Percentiles rank a stretch among this genome's conserved stretches.
phyloP scores from a whole-genome alignment of 1,284 basidiomycete genomes.

The Neolentinus lepideus region DNA sequence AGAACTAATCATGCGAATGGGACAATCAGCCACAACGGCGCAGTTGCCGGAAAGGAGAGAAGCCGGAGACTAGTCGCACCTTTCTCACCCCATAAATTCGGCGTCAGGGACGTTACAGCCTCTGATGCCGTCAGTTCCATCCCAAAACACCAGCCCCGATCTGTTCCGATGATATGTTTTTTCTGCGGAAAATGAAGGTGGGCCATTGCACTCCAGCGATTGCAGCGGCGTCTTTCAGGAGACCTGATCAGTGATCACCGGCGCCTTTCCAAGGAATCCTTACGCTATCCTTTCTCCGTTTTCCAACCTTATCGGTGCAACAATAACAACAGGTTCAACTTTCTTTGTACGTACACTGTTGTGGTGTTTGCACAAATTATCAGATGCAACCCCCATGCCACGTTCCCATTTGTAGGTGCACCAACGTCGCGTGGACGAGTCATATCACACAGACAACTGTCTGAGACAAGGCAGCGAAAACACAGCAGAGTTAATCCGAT shows the following conservation, averaged over 20 bases:
- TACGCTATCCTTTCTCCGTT: background rate
- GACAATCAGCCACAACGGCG: background rate
- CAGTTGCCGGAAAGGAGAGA: slow-evolving; percentile 1
- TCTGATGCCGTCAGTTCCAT: background rate
- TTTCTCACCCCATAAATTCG: slow-evolving; percentile 1
- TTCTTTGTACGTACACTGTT: background rate
- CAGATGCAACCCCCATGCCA: background rate
- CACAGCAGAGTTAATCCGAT: background rate
- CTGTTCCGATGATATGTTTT: background rate
- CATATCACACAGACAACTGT: background rate
- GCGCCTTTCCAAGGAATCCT: no score
- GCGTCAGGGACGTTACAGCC: background rate
- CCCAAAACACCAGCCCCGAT: background rate
- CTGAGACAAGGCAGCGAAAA: background rate
- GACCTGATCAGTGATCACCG: no score
- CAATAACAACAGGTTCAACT: background rate
- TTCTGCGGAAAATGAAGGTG: background rate
- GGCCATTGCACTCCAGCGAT: no score
- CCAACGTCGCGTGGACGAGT: background rate
- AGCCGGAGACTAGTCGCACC: background rate
- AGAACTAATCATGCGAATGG: slow-evolving; percentile 1
- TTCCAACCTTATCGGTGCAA: background rate
- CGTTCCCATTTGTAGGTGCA: background rate
- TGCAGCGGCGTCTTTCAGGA: no score
- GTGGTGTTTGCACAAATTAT: background rate